These are phyloP conservation scores for Panaeolus papilionaceus DNA, from an alignment of 768 basidiomycete species.

Conservation along the genomic window DNA sequence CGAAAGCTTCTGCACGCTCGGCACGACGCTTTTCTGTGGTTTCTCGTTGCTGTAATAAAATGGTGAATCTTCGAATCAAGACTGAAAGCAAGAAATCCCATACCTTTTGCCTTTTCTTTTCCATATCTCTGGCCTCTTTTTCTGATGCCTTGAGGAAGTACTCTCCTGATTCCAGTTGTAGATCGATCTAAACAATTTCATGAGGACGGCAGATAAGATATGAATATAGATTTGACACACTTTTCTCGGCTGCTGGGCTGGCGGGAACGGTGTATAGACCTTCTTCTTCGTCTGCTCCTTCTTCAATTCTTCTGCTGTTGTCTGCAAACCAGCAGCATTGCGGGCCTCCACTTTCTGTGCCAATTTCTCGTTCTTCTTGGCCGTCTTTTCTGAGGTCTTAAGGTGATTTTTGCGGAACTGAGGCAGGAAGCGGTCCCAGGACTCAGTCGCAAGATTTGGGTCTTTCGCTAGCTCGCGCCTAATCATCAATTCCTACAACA, in stretches of 20 bases:
- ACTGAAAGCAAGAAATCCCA: neutral
- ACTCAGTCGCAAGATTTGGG: conserved; percentile 91
- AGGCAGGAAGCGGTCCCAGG: conserved; percentile 97
- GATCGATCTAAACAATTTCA: conserved; percentile 65
- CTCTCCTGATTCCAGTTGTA: conserved; percentile 95
- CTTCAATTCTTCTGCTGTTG: conserved; percentile 38
- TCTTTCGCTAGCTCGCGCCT: conserved; percentile 97
- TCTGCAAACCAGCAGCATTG: conserved; percentile 67
- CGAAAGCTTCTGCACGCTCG: conserved; percentile 86
- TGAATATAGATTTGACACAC: conserved; percentile 42
- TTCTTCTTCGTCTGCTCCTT: conserved; percentile 72
- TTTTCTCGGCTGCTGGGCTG: conserved; percentile 92
- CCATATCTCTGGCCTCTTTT: conserved; percentile 78
- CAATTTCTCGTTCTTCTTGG: conserved; percentile 81
- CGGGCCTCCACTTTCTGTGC: conserved; percentile 67
- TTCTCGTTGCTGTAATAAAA: conserved; percentile 72
- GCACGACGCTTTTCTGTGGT: conserved; percentile 71
- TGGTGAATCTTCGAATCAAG: conserved; percentile 12
- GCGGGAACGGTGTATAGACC: conserved; percentile 98
- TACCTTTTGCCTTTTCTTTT: conserved; percentile 80
- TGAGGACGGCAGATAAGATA: neutral
- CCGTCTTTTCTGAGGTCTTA: conserved; percentile 93
- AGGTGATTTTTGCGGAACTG: conserved; percentile 94
- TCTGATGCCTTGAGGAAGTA: conserved; percentile 96
- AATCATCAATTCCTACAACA: conserved; percentile 92